Percentiles rank a stretch among this genome's conserved stretches.
Evolutionary conservation across 129 eudicot genomes (phyloP).

Genomic region (Chrysanthemum seticuspe): DNA sequence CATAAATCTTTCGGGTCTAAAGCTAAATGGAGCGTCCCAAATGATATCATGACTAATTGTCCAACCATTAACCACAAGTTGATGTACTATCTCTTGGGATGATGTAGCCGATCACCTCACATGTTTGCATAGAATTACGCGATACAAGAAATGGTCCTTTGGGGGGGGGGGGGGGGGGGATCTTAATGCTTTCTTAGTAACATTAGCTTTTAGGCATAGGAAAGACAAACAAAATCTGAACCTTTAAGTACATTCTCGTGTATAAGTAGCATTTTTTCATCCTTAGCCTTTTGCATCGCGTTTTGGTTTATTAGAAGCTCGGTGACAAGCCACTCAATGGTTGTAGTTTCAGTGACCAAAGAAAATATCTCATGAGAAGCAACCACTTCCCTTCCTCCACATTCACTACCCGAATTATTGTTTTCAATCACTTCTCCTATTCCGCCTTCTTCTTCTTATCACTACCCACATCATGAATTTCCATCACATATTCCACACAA

Average conservation of each 20-base stretch:
- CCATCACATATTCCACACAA: no score
- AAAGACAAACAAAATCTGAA: neutral
- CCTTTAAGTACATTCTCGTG: neutral
- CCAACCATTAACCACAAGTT: constrained; percentile 17
- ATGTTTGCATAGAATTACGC: neutral
- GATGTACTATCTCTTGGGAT: constrained; percentile 26
- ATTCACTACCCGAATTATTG: no score
- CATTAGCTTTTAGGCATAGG: neutral
- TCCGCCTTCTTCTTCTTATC: neutral
- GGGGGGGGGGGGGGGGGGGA: no score
- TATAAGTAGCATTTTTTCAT: neutral
- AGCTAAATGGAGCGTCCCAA: constrained; percentile 20
- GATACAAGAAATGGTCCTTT: neutral
- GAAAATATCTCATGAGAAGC: neutral
- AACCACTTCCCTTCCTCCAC: neutral
- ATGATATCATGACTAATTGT: constrained; percentile 37
- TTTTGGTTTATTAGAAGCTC: constrained; percentile 16
- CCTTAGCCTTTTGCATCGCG: constrained; percentile 14
- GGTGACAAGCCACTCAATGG: constrained; percentile 8
- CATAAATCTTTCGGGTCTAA: constrained; percentile 19
- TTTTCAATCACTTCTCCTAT: neutral
- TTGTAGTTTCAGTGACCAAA: neutral
- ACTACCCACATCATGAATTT: no score
- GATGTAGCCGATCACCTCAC: constrained; percentile 24
- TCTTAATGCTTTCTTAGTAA: neutral